Conservation (phyloP, 768 basidiomycete species). For the Butyriboletus loyo region DNA sequence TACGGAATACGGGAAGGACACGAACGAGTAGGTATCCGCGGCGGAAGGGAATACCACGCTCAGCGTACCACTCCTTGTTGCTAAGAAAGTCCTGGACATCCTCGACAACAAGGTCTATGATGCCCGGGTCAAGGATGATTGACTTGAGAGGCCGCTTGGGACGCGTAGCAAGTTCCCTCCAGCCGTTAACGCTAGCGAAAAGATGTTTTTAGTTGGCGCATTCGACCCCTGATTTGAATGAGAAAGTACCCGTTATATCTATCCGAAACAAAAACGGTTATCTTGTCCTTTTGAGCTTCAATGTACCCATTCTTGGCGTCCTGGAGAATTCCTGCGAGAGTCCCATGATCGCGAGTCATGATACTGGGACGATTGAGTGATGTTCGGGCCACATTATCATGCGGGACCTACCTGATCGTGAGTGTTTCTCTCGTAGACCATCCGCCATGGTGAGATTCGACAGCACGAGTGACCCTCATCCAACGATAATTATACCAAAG, state of each 20-base stretch:
- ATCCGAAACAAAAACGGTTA: constrained; percentile 53
- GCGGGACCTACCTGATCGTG: constrained; percentile 18
- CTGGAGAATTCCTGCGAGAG: constrained; percentile 51
- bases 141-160: constrained; percentile 65
- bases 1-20: background rate
- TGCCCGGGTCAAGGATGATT: constrained; percentile 67
- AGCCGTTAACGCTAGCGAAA: constrained; percentile 35
- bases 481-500: constrained; percentile 35
- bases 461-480: constrained; percentile 26
- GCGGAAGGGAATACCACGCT: constrained; percentile 78
- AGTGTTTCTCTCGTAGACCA: constrained; percentile 22
- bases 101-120: constrained; percentile 59
- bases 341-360: constrained; percentile 40
- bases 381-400: background rate
- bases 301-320: constrained; percentile 53
- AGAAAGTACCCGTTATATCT: constrained; percentile 35
- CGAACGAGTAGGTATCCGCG: constrained; percentile 68
- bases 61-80: constrained; percentile 69
- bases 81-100: constrained; percentile 71
- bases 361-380: constrained; percentile 38
- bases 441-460: constrained; percentile 15
- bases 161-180: constrained; percentile 54
- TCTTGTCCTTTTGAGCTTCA: constrained; percentile 47
- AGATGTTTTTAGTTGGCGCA: background rate
- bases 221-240: background rate